phyloP scores from a whole-genome alignment of 805 yeast genomes.

The Kuraishia molischiana region DNA sequence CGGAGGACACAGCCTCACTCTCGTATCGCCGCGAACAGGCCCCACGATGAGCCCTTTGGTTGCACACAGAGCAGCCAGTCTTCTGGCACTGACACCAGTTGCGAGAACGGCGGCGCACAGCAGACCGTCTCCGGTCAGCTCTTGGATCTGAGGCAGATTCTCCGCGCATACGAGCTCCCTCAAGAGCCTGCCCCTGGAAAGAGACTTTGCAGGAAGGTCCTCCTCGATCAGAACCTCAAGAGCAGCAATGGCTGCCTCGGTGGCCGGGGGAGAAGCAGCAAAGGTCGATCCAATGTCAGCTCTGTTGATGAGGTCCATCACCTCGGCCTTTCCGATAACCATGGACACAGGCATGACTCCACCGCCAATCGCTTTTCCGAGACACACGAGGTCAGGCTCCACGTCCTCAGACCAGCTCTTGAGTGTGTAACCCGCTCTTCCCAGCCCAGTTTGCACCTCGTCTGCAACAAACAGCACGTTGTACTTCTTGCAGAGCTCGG shows the following conservation, averaged over 20 bases:
- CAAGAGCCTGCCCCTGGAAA: neutral
- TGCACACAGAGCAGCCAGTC: conserved; percentile 13
- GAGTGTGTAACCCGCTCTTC: conserved; percentile 15
- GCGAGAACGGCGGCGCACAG: conserved; percentile 12
- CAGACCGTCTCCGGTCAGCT: conserved; percentile 14
- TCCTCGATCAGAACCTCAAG: conserved; percentile 12
- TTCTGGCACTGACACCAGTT: conserved; percentile 8
- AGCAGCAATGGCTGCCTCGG: conserved; percentile 18
- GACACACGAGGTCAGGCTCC: conserved; percentile 17
- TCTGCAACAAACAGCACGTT: conserved; percentile 17
- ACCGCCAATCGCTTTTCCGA: conserved; percentile 18
- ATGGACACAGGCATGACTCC: conserved; percentile 17
- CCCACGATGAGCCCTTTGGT: conserved; percentile 13
- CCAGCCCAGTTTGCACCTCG: conserved; percentile 19
- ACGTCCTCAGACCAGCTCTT: conserved; percentile 11
- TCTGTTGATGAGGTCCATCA: conserved; percentile 12
- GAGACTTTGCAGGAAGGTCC: neutral
- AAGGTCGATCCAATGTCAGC: conserved; percentile 20
- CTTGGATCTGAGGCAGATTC: conserved; percentile 8
- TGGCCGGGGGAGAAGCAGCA: conserved; percentile 20
- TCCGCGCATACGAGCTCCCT: conserved; percentile 1
- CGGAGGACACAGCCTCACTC: conserved; percentile 19
- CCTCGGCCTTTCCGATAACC: conserved; percentile 12
- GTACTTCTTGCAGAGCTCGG: conserved; percentile 13
- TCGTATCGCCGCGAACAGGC: conserved; percentile 12